Evolutionary conservation across 371 early-diverging fungal species (phyloP).

Genomic region (Catenaria anguillulae): DNA sequence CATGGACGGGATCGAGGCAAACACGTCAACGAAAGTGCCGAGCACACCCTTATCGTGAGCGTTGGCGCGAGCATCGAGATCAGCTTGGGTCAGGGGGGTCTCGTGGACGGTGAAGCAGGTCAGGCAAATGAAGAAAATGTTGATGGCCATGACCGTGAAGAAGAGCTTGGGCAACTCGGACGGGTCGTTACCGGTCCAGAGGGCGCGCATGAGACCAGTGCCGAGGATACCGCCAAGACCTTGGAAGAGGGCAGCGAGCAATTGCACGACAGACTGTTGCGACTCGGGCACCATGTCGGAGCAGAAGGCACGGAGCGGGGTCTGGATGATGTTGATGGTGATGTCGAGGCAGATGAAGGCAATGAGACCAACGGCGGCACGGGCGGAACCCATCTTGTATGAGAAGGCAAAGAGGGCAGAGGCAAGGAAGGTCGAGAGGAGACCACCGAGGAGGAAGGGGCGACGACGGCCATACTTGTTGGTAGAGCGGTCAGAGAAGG

Average conservation of each 20-base stretch:
- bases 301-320: slow-evolving; percentile 11
- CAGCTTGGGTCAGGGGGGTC: slow-evolving; percentile 5
- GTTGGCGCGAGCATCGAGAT: not conserved
- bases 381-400: slow-evolving; percentile 2
- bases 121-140: slow-evolving; percentile 7
- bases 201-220: not conserved
- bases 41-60: not conserved
- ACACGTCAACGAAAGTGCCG: not conserved
- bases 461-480: slow-evolving; percentile 19
- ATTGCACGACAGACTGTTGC: slow-evolving; percentile 10
- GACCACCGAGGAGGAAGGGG: slow-evolving; percentile 21
- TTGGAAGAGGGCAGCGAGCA: slow-evolving; percentile 11
- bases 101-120: slow-evolving; percentile 8
- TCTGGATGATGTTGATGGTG: slow-evolving; percentile 15
- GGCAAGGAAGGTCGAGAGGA: slow-evolving; percentile 4
- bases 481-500: slow-evolving; percentile 19
- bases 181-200: not conserved
- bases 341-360: slow-evolving; percentile 10
- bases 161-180: slow-evolving; percentile 3
- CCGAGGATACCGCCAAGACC: slow-evolving; percentile 12
- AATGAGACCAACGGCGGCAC: slow-evolving; percentile 6
- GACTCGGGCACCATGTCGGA: slow-evolving; percentile 11
- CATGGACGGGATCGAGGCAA: not conserved
- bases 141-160: slow-evolving; percentile 9
- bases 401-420: slow-evolving; percentile 10